These are phyloP conservation scores for Malassezia japonica DNA, from an alignment of 1,284 basidiomycete species.

Conservation along the genomic window DNA sequence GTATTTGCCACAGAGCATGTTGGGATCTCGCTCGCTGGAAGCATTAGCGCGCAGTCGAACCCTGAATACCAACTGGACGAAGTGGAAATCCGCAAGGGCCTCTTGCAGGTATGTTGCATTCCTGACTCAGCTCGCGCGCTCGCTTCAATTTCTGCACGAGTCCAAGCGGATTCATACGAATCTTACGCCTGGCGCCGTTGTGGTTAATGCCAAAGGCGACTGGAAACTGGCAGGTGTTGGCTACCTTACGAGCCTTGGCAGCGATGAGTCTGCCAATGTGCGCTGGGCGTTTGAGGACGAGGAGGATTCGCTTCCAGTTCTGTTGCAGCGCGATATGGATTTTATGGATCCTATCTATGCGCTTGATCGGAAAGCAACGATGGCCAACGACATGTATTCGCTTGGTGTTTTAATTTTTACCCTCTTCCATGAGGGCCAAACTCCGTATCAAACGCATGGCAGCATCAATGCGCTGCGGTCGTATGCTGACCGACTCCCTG, in stretches of 20 bases:
- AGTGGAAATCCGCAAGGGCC: constrained; percentile 83
- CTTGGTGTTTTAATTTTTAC: constrained; percentile 76
- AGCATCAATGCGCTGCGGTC: constrained; percentile 68
- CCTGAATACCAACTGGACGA: constrained; percentile 41
- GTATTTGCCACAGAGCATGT: constrained; percentile 81
- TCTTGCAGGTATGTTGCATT: constrained; percentile 60
- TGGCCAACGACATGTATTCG: constrained; percentile 87
- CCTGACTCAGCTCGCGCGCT: constrained; percentile 57
- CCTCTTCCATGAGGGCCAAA: constrained; percentile 67
- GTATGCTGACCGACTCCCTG: constrained; percentile 57
- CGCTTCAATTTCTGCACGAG: constrained; percentile 79
- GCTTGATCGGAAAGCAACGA: constrained; percentile 69
- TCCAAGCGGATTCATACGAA: constrained; percentile 88
- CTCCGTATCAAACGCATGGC: constrained; percentile 81
- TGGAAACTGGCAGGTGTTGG: constrained; percentile 93
- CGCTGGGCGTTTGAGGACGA: constrained; percentile 48
- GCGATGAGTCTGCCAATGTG: constrained; percentile 41
- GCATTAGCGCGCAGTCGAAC: constrained; percentile 20
- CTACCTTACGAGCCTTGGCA: constrained; percentile 64
- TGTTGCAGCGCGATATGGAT: constrained; percentile 85
- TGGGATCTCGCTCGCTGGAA: constrained; percentile 23
- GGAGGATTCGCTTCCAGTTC: constrained; percentile 68
- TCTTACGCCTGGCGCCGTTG: constrained; percentile 57
- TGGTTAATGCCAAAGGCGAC: constrained; percentile 63
- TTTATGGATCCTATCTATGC: constrained; percentile 91